A percentile compares a stretch with the other conserved stretches of the same genome.
Conservation (phyloP, 148 eudicot species). For the Rhododendron simsii region DNA sequence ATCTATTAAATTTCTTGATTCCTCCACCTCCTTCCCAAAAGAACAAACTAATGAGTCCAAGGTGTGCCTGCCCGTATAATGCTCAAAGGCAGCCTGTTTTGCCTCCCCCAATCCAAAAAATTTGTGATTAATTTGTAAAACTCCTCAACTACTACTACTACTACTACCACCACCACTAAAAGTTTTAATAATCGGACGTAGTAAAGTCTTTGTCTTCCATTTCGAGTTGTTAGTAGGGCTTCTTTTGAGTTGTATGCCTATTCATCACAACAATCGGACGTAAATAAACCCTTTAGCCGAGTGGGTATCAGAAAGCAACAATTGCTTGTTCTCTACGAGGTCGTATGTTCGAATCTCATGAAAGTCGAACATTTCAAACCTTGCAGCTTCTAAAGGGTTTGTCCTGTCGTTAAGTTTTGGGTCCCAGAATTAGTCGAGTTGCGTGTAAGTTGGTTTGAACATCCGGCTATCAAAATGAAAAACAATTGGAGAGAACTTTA, state of each 20-base stretch:
- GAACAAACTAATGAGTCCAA: neutral
- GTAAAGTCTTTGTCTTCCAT: neutral
- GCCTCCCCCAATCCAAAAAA: neutral
- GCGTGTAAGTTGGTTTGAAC: fast-evolving
- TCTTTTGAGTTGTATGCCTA: neutral
- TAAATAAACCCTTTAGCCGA: neutral
- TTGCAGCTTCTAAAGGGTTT: no score
- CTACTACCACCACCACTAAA: neutral
- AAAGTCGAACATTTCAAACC: neutral
- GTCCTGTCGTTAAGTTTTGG: fast-evolving
- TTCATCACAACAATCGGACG: neutral
- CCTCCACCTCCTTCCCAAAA: neutral
- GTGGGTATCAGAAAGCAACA: neutral
- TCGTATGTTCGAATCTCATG: no score
- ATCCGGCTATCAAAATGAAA: neutral
- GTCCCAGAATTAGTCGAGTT: neutral
- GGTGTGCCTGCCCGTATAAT: neutral
- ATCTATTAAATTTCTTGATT: neutral
- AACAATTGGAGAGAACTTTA: neutral
- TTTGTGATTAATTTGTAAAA: neutral
- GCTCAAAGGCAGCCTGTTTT: neutral
- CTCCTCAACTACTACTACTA: neutral
- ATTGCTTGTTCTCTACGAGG: neutral
- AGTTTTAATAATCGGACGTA: neutral
- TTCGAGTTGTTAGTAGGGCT: neutral